Evolutionary conservation across 805 yeast genomes (phyloP).

Genomic region (Clavispora fructus): DNA sequence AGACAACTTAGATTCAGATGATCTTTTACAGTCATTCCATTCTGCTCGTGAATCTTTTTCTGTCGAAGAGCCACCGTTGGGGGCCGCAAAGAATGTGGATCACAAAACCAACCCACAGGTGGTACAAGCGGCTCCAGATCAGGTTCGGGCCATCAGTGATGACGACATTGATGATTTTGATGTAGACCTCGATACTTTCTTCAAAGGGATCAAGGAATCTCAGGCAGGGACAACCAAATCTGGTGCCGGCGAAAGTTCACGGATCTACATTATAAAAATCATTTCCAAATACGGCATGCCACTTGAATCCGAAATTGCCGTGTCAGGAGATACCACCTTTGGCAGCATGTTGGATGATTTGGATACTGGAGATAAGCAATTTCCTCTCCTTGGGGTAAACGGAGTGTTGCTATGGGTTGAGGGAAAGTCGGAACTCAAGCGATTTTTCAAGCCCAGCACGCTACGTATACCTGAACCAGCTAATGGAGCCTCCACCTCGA

Average conservation of each 20-base stretch:
- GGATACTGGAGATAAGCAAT: not conserved
- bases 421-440: constrained; percentile 33
- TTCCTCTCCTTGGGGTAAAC: not conserved
- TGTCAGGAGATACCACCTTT: constrained; percentile 9
- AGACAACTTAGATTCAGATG: not conserved
- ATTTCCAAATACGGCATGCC: constrained; percentile 20
- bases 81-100: not conserved
- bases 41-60: constrained; percentile 7
- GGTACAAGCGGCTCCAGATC: not conserved
- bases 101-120: not conserved
- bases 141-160: not conserved
- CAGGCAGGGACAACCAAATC: constrained; percentile 17
- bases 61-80: not conserved
- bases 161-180: constrained; percentile 9
- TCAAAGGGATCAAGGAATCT: constrained; percentile 1
- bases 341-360: constrained; percentile 4
- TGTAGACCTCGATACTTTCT: constrained; percentile 11
- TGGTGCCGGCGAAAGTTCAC: constrained; percentile 20
- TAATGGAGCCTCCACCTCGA: constrained; percentile 9
- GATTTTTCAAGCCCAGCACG: constrained; percentile 36
- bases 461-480: constrained; percentile 28
- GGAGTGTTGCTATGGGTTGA: constrained; percentile 34
- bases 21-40: constrained; percentile 1
- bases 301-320: constrained; percentile 22
- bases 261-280: constrained; percentile 26